Evolutionary conservation across 257 asterid genomes (phyloP).

Genomic region (Cynanchum wilfordii): DNA sequence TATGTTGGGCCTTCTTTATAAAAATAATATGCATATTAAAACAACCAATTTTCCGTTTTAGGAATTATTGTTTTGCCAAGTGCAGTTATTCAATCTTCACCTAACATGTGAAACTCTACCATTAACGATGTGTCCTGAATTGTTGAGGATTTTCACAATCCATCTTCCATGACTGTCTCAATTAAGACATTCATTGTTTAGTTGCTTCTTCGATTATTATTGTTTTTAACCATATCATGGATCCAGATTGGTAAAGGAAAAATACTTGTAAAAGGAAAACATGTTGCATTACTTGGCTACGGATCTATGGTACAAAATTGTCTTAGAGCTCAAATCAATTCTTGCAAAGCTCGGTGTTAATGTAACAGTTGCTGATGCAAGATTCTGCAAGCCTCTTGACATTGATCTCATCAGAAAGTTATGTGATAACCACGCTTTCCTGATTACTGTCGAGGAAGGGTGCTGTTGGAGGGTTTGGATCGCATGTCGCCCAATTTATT

Average conservation of each 20-base stretch:
- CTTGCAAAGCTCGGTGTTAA: conserved; percentile 61
- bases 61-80: too few relatives aligned
- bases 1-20: too few relatives aligned
- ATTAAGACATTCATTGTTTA: background rate
- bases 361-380: conserved; percentile 87
- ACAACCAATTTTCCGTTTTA: too few relatives aligned
- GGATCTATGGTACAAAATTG: conserved; percentile 91
- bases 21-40: too few relatives aligned
- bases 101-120: too few relatives aligned
- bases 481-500: conserved; percentile 77
- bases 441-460: conserved; percentile 89
- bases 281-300: conserved; percentile 71
- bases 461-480: conserved; percentile 78
- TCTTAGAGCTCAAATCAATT: conserved; percentile 68
- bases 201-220: background rate
- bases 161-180: background rate
- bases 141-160: too few relatives aligned
- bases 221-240: conserved; percentile 2
- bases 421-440: conserved; percentile 56
- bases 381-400: conserved; percentile 95
- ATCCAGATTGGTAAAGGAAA: conserved; percentile 76
- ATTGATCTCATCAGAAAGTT: conserved; percentile 47
- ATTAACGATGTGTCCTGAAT: too few relatives aligned
- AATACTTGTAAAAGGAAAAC: conserved; percentile 59
- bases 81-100: too few relatives aligned